A percentile compares a stretch with the other conserved stretches of the same genome.
phyloP scores from a whole-genome alignment of 2,329 filamentous ascomycete species.

The Penicillium sp. region DNA sequence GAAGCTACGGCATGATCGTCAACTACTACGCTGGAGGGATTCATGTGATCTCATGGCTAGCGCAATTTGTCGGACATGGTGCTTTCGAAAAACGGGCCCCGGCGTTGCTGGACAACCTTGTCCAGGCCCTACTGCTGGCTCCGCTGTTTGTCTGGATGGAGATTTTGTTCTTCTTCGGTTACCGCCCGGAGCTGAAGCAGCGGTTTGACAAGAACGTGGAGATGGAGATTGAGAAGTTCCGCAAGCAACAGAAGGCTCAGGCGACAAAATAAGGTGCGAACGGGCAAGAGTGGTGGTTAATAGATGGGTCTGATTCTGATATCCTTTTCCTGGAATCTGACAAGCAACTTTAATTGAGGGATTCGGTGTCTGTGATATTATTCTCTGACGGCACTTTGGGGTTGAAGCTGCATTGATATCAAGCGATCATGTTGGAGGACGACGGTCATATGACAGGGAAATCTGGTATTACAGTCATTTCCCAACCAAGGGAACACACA shows the following conservation, averaged over 20 bases:
- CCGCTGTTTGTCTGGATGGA: constrained; percentile 98
- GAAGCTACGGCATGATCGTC: constrained; percentile 54
- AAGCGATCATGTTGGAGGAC: no score
- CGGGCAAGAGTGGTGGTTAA: background rate
- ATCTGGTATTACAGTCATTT: no score
- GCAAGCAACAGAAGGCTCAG: constrained; percentile 46
- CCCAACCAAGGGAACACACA: no score
- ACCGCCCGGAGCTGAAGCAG: constrained; percentile 77
- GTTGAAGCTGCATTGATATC: no score
- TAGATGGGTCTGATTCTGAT: no score
- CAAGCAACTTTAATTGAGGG: no score
- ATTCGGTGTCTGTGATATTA: no score
- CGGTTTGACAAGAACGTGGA: constrained; percentile 71
- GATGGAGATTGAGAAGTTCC: constrained; percentile 69
- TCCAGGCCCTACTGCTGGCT: constrained; percentile 86
- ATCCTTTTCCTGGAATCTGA: no score
- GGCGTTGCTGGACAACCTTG: constrained; percentile 80
- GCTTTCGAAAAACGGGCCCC: constrained; percentile 82
- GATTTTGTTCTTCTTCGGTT: constrained; percentile 81
- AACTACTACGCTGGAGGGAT: constrained; percentile 63
- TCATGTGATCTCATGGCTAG: constrained; percentile 72
- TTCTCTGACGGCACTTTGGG: no score
- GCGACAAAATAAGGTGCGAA: constrained; percentile 14
- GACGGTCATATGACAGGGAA: no score
- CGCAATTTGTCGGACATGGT: constrained; percentile 88